These are phyloP conservation scores for Starmerella khaoyaiensis DNA, from an alignment of 805 yeast species.

Conservation along the genomic window DNA sequence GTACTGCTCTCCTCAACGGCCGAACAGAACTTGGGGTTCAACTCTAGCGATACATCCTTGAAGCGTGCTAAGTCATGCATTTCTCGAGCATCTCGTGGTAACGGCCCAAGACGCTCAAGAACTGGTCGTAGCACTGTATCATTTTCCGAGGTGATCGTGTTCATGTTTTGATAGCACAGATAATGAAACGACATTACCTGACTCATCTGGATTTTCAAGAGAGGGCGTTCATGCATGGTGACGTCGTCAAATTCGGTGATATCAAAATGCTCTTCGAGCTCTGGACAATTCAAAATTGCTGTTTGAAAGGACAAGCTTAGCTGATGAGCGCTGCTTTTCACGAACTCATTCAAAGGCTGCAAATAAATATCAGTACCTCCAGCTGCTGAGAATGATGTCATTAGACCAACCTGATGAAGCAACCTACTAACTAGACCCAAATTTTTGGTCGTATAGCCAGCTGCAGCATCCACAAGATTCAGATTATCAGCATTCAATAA, in stretches of 20 bases:
- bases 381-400: conserved; percentile 42
- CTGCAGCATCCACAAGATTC: conserved; percentile 35
- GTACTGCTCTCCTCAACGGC: conserved; percentile 17
- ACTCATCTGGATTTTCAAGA: conserved; percentile 27
- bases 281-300: conserved; percentile 39
- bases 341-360: conserved; percentile 68
- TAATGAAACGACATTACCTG: conserved; percentile 32
- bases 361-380: conserved; percentile 47
- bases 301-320: conserved; percentile 35
- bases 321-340: conserved; percentile 38
- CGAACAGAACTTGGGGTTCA: conserved; percentile 44
- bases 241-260: conserved; percentile 56
- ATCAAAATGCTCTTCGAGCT: conserved; percentile 46
- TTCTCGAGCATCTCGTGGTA: conserved; percentile 35
- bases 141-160: conserved; percentile 18
- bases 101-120: conserved; percentile 32
- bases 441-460: conserved; percentile 37
- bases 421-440: conserved; percentile 45
- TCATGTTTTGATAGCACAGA: conserved; percentile 25
- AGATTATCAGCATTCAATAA: conserved; percentile 33
- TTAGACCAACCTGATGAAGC: conserved; percentile 49
- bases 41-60: conserved; percentile 41
- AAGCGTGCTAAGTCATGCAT: conserved; percentile 40
- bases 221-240: conserved; percentile 36
- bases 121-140: conserved; percentile 45